phyloP scores from a whole-genome alignment of 495 filamentous ascomycete species.

The Thermothielavioides terrestris region DNA sequence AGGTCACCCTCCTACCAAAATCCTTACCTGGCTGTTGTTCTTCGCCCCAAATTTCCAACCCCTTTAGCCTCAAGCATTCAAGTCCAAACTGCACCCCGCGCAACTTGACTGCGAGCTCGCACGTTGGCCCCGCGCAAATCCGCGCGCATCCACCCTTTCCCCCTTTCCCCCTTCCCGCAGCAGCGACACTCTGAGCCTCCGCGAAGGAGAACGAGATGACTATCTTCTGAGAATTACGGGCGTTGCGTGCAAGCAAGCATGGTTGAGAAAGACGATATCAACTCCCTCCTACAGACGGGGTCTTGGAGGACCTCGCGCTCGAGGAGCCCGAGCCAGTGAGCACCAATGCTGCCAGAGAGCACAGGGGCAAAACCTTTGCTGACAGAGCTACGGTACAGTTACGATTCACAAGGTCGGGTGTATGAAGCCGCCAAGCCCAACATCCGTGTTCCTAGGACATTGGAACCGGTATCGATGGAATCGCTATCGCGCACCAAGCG shows the following conservation, averaged over 20 bases:
- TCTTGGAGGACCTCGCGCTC: constrained; percentile 38
- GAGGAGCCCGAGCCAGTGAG: constrained; percentile 34
- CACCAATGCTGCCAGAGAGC: neutral
- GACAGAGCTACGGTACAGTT: neutral
- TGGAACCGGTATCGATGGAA: neutral
- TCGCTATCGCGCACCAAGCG: constrained; percentile 3
- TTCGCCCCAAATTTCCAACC: too few relatives aligned
- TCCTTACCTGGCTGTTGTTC: too few relatives aligned
- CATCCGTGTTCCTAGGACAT: constrained; percentile 9
- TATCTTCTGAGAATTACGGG: neutral
- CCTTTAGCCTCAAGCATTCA: neutral
- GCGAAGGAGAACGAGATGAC: neutral
- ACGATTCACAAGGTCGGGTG: constrained; percentile 8
- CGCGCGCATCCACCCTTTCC: too few relatives aligned
- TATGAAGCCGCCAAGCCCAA: constrained; percentile 7
- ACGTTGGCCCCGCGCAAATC: neutral
- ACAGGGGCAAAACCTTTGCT: neutral
- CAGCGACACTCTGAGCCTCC: neutral
- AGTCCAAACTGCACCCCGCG: neutral
- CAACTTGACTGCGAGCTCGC: neutral
- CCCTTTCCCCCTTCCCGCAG: neutral
- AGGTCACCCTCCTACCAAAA: too few relatives aligned
- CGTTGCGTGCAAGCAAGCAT: constrained; percentile 19
- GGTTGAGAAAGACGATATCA: constrained; percentile 29
- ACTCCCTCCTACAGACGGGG: constrained; percentile 31